Evolutionary conservation across 2,329 filamentous ascomycete genomes (phyloP).

Genomic region (Xylaria polymorpha): DNA sequence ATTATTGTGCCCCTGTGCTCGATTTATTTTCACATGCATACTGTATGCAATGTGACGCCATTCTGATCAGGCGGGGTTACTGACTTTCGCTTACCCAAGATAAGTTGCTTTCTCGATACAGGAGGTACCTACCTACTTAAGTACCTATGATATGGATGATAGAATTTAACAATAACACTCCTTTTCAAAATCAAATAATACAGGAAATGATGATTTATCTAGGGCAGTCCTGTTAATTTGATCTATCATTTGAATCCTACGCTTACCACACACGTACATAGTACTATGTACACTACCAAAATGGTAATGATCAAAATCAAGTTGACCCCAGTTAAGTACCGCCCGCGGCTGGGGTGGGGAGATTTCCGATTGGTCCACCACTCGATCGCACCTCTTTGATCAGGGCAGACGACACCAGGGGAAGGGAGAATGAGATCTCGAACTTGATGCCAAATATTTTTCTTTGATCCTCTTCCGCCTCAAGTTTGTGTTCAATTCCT

Average conservation of each 20-base stretch:
- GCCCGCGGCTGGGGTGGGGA: constrained; percentile 7
- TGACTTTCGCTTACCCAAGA: neutral
- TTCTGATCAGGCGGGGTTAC: constrained; percentile 12
- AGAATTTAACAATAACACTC: neutral
- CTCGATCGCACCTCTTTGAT: neutral
- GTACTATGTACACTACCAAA: neutral
- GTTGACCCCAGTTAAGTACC: constrained; percentile 8
- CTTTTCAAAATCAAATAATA: neutral
- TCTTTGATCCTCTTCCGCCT: neutral
- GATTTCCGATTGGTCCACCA: constrained; percentile 27
- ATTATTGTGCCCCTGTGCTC: neutral
- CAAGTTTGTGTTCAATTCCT: neutral
- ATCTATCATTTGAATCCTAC: constrained; percentile 23
- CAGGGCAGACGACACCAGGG: too few relatives aligned
- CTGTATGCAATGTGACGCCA: constrained; percentile 35
- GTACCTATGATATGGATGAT: neutral
- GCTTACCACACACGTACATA: constrained; percentile 21
- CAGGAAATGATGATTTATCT: neutral
- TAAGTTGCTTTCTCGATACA: too few relatives aligned
- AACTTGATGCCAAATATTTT: constrained; percentile 5
- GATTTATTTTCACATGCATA: constrained; percentile 3
- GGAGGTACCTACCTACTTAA: neutral
- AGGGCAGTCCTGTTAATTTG: neutral
- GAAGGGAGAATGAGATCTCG: constrained; percentile 3
- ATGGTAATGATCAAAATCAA: constrained; percentile 21